A percentile compares a stretch with the other conserved stretches of the same genome.
Conservation (phyloP, 768 basidiomycete genomes). For the Cubamyces lactineus region DNA sequence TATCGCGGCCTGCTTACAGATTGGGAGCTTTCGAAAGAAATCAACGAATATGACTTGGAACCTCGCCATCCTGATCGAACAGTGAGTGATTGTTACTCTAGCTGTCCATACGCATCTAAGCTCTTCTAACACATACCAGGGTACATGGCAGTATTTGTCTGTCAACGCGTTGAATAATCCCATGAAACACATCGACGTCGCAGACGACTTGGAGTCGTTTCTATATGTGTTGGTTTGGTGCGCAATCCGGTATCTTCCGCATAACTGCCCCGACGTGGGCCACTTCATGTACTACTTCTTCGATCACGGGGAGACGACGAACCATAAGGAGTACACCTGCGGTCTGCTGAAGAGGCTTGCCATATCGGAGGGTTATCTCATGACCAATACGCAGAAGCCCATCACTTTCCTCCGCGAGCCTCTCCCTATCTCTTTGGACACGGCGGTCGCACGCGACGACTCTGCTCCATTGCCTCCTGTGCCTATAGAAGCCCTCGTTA, state of each 20-base stretch:
- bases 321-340: background rate
- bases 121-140: slow-evolving; percentile 5
- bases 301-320: background rate
- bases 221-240: slow-evolving; percentile 13
- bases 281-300: slow-evolving; percentile 7
- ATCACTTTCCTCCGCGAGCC: too few relatives aligned
- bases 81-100: background rate
- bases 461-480: too few relatives aligned
- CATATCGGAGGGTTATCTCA: background rate
- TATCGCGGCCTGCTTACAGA: background rate
- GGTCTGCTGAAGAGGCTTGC: background rate
- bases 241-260: slow-evolving; percentile 8
- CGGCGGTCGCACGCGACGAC: too few relatives aligned
- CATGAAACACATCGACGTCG: background rate
- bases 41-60: background rate
- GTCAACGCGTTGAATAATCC: slow-evolving; percentile 7
- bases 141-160: slow-evolving; percentile 31
- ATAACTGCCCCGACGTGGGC: background rate
- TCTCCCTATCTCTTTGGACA: too few relatives aligned
- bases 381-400: too few relatives aligned
- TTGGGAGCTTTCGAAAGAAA: slow-evolving; percentile 11
- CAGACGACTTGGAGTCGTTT: slow-evolving; percentile 29
- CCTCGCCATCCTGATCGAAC: slow-evolving; percentile 2
- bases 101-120: too few relatives aligned
- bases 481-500: too few relatives aligned